A percentile compares a stretch with the other conserved stretches of the same genome.
These are phyloP conservation scores for Aspergillus nidulans DNA, from an alignment of 495 filamentous ascomycete species.

Conservation along the genomic window DNA sequence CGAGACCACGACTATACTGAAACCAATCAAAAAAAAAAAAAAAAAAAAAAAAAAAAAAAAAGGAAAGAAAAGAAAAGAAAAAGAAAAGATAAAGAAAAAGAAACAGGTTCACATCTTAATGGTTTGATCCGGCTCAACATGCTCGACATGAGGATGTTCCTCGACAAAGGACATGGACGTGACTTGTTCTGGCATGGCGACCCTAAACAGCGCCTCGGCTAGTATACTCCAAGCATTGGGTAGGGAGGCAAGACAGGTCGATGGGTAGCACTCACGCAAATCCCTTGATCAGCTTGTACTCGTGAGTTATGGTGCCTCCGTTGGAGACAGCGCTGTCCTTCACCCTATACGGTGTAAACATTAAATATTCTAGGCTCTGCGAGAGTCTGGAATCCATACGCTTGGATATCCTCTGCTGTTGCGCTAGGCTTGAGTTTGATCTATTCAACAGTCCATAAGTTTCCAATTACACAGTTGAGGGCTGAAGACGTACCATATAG, in stretches of 20 bases:
- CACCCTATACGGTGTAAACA: neutral
- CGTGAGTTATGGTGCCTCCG: neutral
- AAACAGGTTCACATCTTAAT: neutral
- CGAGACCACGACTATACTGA: no score
- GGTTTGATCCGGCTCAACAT: neutral
- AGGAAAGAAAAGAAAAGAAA: no score
- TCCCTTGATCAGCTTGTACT: neutral
- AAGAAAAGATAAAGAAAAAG: neutral
- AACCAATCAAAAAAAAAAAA: no score
- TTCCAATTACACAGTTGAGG: no score
- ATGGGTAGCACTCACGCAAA: neutral
- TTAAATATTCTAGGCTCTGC: neutral
- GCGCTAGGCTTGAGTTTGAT: neutral
- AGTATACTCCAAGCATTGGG: neutral
- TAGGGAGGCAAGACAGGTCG: neutral
- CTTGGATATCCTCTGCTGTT: neutral
- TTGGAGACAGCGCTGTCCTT: neutral
- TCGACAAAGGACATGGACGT: neutral
- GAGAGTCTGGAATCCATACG: neutral
- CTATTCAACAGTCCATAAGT: neutral
- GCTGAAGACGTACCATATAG: neutral
- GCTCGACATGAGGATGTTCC: neutral
- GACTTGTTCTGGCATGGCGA: neutral
- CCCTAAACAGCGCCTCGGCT: neutral
- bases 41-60: no score